A percentile compares a stretch with the other conserved stretches of the same genome.
These are phyloP conservation scores for Tolypocladium endophyticum DNA, from an alignment of 2,329 filamentous ascomycete species.

Conservation along the genomic window DNA sequence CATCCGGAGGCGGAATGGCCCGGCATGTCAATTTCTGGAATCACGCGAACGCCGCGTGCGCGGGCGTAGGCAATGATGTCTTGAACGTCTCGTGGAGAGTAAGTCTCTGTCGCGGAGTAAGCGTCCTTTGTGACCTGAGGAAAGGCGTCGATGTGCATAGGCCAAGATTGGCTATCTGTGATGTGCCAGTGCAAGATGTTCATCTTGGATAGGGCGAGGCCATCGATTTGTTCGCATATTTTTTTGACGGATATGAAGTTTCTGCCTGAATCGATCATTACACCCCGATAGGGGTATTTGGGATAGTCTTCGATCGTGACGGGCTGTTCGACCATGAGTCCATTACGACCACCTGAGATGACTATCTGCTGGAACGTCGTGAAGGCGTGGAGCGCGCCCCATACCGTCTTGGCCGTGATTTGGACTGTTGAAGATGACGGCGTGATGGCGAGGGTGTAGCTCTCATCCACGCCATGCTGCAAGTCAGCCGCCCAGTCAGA, in stretches of 20 bases:
- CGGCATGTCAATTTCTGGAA: conserved; percentile 48
- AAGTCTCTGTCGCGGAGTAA: conserved; percentile 38
- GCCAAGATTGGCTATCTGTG: conserved; percentile 45
- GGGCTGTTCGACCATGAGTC: conserved; percentile 39
- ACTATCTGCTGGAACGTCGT: conserved; percentile 47
- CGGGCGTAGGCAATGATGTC: conserved; percentile 37
- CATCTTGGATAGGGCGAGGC: conserved; percentile 44
- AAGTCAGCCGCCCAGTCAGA: conserved; percentile 33
- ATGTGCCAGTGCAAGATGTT: conserved; percentile 49
- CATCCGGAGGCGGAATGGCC: conserved; percentile 44
- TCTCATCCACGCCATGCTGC: conserved; percentile 45
- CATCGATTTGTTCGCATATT: conserved; percentile 43
- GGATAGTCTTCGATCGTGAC: conserved; percentile 39
- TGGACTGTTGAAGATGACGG: conserved; percentile 27
- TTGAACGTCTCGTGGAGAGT: conserved; percentile 29
- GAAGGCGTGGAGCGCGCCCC: conserved; percentile 44
- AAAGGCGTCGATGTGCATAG: conserved; percentile 35
- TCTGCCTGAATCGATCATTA: conserved; percentile 44
- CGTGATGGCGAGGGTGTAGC: conserved; percentile 37
- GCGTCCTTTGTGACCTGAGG: conserved; percentile 43
- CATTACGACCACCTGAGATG: conserved; percentile 32
- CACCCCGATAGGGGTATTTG: conserved; percentile 41
- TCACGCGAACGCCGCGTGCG: conserved; percentile 41
- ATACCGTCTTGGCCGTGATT: conserved; percentile 38
- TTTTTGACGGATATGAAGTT: conserved; percentile 42